A percentile compares a stretch with the other conserved stretches of the same genome.
Conservation (phyloP, 139 green algal genomes). For the Chlamydomonas applanata region DNA sequence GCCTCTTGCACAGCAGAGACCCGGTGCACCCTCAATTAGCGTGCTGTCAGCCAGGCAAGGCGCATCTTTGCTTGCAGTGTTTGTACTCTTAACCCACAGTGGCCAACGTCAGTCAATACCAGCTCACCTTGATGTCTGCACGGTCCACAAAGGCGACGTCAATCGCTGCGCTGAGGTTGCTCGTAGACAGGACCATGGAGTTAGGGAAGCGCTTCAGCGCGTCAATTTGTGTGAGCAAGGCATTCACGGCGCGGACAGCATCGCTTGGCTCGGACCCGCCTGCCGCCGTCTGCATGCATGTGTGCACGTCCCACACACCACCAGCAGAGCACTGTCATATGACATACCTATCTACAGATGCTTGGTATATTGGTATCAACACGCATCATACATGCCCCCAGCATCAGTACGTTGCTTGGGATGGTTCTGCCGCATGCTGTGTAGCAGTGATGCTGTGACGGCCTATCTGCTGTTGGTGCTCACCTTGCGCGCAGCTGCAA, state of each 20-base stretch:
- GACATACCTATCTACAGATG: too few relatives aligned
- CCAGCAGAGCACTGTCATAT: too few relatives aligned
- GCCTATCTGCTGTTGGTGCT: background rate
- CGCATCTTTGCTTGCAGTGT: too few relatives aligned
- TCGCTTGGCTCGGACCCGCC: conserved; percentile 85
- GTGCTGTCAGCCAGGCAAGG: too few relatives aligned
- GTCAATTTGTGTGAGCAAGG: conserved; percentile 95
- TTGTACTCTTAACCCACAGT: too few relatives aligned
- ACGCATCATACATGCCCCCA: background rate
- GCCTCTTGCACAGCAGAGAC: too few relatives aligned
- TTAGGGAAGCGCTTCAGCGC: conserved; percentile 80
- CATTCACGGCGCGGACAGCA: conserved; percentile 91
- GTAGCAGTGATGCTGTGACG: too few relatives aligned
- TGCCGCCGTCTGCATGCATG: conserved; percentile 55
- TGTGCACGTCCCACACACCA: background rate
- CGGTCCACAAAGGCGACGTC: conserved; percentile 97
- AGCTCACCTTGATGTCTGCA: conserved; percentile 88
- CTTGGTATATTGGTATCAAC: background rate
- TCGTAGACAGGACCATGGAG: conserved; percentile 82
- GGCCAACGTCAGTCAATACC: too few relatives aligned
- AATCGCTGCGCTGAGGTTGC: conserved; percentile 84
- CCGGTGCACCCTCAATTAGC: too few relatives aligned
- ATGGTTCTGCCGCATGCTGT: too few relatives aligned
- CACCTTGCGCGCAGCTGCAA: conserved; percentile 77
- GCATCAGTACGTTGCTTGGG: too few relatives aligned